Evolutionary conservation across 1,139 yeast genomes (phyloP), one percentile per base, ranked within the genome.

Genomic region (Petasospora rhodanensis): DNA sequence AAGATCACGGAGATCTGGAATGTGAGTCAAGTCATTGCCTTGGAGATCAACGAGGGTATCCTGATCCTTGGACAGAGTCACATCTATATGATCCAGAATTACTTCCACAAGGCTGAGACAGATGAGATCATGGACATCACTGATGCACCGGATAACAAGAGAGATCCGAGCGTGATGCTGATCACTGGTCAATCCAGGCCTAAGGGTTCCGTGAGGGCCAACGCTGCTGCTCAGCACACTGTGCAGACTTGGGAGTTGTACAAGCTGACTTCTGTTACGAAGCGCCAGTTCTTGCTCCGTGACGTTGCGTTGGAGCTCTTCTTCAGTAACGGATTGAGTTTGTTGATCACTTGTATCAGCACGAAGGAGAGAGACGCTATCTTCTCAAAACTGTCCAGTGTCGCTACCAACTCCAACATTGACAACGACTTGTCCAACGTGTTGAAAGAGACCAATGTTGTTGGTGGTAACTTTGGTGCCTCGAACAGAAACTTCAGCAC

Each of bases 301-400:
- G 93, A 84, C 54, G 82, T 80, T 33, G 95, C 89, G 0, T 52
- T 84, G 26, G 96, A 85, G 49, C 59, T 84, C 54, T 78, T 83
- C 45, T 82, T 83, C 54, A 68, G 69, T 19, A 79, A 80, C 54
- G 94, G 93, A 0, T 73, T 79, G 4, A 78, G 83, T 44, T 66
- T 78, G 22, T 57, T 81, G 37, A 62, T 79, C 3, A 81, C 87
- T 0, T 73, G 81, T 31, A 56, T 70, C 19, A 62, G 68, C 17
- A 60, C 66, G 2, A 62, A 57, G 26, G 69, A 67, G 22, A 61
- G 95, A 38, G 85, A 84, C 51, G 42, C 60, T 0, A 68, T 81
- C 8, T 73, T 73, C 52, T 55, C 61, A 16, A 65, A 64, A 33
- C 52, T 83, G 2, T 63, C 68, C 7, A 54, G 67, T 2, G 63